Percentiles rank a stretch among this genome's conserved stretches.
These are phyloP conservation scores for Sarcodon aspratus DNA, from an alignment of 768 basidiomycete genomes.

Conservation along the genomic window DNA sequence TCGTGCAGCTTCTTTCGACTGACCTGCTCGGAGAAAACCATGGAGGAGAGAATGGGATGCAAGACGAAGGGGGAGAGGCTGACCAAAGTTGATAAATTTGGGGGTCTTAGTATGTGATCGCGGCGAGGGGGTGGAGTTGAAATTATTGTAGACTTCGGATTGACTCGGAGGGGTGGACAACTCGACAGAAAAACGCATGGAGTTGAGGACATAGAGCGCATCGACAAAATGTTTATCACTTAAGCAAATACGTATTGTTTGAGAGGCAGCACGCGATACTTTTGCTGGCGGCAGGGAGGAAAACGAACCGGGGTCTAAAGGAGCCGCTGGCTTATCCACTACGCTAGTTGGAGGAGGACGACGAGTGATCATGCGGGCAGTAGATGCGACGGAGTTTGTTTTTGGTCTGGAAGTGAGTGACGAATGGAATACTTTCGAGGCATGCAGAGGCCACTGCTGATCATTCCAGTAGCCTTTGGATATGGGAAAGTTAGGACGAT, in stretches of 20 bases:
- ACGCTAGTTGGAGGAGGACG: not conserved
- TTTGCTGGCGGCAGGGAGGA: conserved; percentile 6
- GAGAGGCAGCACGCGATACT: conserved; percentile 28
- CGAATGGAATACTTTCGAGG: not conserved
- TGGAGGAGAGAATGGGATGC: conserved; percentile 58
- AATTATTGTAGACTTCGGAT: conserved; percentile 4
- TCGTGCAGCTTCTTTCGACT: conserved; percentile 32
- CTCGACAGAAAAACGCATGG: conserved; percentile 32
- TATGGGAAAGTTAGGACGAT: conserved; percentile 23
- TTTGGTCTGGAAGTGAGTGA: not conserved
- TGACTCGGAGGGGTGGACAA: conserved; percentile 11
- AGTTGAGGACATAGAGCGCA: conserved; percentile 48
- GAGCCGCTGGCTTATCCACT: conserved; percentile 1
- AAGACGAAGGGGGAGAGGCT: conserved; percentile 43
- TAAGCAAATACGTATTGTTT: conserved; percentile 37
- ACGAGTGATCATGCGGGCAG: not conserved
- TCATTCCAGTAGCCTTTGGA: conserved; percentile 3
- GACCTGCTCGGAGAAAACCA: conserved; percentile 42
- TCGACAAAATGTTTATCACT: conserved; percentile 24
- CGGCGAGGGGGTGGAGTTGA: too few relatives aligned
- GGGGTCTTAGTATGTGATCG: conserved; percentile 7
- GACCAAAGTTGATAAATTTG: conserved; percentile 32
- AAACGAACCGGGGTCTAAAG: not conserved
- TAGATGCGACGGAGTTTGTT: not conserved
- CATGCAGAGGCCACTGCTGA: not conserved